Base-by-base conservation (phyloP, 2,329 filamentous ascomycete genomes). In the Triangularia setosa region DNA sequence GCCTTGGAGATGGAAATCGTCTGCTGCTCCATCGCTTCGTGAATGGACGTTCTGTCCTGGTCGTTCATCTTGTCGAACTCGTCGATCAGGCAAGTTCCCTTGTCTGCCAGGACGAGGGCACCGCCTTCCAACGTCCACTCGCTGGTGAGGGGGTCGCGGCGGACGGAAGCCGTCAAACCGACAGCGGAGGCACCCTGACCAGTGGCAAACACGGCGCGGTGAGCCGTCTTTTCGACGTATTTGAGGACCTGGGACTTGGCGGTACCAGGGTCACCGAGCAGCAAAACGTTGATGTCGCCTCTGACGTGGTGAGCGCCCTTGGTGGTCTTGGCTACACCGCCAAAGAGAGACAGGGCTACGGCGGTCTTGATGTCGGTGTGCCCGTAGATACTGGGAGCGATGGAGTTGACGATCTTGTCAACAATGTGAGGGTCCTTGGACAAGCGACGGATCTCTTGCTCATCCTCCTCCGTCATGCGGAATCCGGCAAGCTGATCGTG, bases 61-160 rank as follows among this genome's bases (percentile, higher is more conserved):
- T 99, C 95, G 76, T 98, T 98, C 95, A 99, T 99, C 84, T 99
- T 99, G 85, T 99, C 95, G 72, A 99, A 99, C 78, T 99, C 95
- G 73, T 99, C 95, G 68, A 99, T 99, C 28, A 99, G 83, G 73
- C 95, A 98, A 16, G 92, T 97, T 48, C 95, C 95, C 69, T 92
- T 90, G 76, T 99, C 95, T 16, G 95, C 95, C 63, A 99, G 86
- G 72, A 99, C 95, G 11, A 99, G 83, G 3, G 95, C 95, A 74
- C 95, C 95, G 68, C 95, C 95, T 79, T 99, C 95, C 2, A 99
- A 82, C 5, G 95, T 98, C 94, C 95, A 99, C 79, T 99, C 95
- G 75, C 90, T 91, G 1, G 95, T 99, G 74, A 98, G 82, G 4
- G 95, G 95, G 75, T 99, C 95, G 68, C 94, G 91, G 69, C 95